These are phyloP conservation scores for Lactifluus pinguis DNA, from an alignment of 768 basidiomycete genomes.

Conservation along the genomic window DNA sequence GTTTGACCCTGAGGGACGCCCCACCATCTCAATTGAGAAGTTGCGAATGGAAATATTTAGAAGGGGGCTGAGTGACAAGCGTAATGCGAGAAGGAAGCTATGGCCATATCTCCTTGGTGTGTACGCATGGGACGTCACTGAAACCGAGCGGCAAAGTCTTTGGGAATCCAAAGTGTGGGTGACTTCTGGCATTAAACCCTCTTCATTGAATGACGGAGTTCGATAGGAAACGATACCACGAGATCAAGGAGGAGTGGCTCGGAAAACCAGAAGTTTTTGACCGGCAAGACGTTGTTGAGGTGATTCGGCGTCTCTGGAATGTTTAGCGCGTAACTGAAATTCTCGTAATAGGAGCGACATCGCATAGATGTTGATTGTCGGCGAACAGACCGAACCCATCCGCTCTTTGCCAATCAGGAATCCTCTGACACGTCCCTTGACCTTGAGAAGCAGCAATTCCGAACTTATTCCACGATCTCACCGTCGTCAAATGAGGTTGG, in stretches of 20 bases:
- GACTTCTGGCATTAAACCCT: neutral
- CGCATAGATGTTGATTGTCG: constrained; percentile 96
- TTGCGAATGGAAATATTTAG: constrained; percentile 74
- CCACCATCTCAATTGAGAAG: constrained; percentile 55
- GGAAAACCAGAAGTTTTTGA: constrained; percentile 76
- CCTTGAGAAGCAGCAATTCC: constrained; percentile 47
- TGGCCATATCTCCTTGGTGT: constrained; percentile 93
- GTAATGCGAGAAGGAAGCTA: constrained; percentile 54
- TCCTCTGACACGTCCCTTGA: constrained; percentile 37
- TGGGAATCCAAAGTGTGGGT: constrained; percentile 61
- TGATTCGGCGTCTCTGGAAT: constrained; percentile 31
- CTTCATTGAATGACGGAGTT: neutral
- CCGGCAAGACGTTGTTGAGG: constrained; percentile 73
- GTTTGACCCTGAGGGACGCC: constrained; percentile 67
- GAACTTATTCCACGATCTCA: constrained; percentile 63
- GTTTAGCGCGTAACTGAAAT: neutral
- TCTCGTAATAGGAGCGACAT: constrained; percentile 63
- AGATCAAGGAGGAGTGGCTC: constrained; percentile 74
- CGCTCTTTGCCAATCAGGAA: constrained; percentile 56
- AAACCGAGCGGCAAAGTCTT: constrained; percentile 45
- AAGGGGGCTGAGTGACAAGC: constrained; percentile 51
- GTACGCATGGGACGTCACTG: constrained; percentile 66
- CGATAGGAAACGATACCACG: constrained; percentile 55
- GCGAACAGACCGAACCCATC: constrained; percentile 90
- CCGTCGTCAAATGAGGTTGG: constrained; percentile 66